A percentile compares a stretch with the other conserved stretches of the same genome.
Evolutionary conservation across 768 basidiomycete genomes (phyloP).

Genomic region (Rubroboletus pulcherrimus): DNA sequence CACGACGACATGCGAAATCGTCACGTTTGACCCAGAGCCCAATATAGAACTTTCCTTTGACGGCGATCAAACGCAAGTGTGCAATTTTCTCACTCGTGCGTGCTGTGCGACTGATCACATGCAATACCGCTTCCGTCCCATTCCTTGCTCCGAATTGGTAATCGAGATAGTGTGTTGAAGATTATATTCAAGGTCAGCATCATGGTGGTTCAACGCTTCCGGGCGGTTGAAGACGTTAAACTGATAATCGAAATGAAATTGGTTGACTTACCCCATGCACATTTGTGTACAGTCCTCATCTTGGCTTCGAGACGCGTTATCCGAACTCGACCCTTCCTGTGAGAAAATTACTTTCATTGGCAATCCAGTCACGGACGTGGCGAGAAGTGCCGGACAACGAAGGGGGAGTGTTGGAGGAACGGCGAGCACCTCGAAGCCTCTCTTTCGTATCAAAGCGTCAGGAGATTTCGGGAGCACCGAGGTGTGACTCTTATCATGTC

Average conservation of each 20-base stretch:
- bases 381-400: conserved; percentile 7
- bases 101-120: conserved; percentile 7
- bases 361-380: conserved; percentile 48
- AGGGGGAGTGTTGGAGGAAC: conserved; percentile 6
- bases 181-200: conserved; percentile 76
- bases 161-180: conserved; percentile 55
- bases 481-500: conserved; percentile 36
- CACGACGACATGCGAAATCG: conserved; percentile 82
- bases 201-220: background rate
- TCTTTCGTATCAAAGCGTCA: conserved; percentile 75
- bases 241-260: background rate
- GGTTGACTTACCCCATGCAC: background rate
- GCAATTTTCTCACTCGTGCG: background rate
- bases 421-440: conserved; percentile 38
- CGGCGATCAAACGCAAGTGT: conserved; percentile 51
- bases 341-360: conserved; percentile 82
- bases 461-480: conserved; percentile 86
- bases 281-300: conserved; percentile 57
- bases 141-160: background rate
- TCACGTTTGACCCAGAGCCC: conserved; percentile 81
- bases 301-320: conserved; percentile 90
- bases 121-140: background rate
- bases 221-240: background rate
- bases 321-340: conserved; percentile 86
- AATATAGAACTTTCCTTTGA: conserved; percentile 79